Conservation (phyloP, 345 rosid genomes). For the Zanthoxylum bungeanum region DNA sequence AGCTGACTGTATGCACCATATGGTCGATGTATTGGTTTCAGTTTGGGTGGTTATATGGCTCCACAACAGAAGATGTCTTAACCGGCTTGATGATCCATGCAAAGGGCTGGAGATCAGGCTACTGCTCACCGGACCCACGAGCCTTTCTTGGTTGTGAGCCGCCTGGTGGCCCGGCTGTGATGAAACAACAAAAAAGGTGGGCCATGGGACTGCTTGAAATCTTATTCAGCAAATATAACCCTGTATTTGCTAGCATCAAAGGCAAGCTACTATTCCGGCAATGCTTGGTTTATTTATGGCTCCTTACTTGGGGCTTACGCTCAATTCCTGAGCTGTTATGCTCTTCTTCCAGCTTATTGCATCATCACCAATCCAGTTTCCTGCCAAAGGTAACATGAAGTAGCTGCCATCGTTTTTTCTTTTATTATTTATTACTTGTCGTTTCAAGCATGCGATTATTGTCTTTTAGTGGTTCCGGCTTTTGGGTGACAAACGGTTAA, state of each 20-base stretch:
- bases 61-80: slow-evolving; percentile 48
- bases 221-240: slow-evolving; percentile 36
- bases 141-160: slow-evolving; percentile 70
- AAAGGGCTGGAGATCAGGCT: slow-evolving; percentile 48
- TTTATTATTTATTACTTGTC: too few relatives aligned
- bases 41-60: slow-evolving; percentile 69
- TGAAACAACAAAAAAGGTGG: slow-evolving; percentile 69
- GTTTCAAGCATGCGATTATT: too few relatives aligned
- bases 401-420: too few relatives aligned
- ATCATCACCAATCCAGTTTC: slow-evolving; percentile 53
- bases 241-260: slow-evolving; percentile 22
- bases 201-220: slow-evolving; percentile 55
- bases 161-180: slow-evolving; percentile 23
- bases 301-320: slow-evolving; percentile 35
- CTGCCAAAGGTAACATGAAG: slow-evolving; percentile 78
- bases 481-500: too few relatives aligned
- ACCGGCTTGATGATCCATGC: slow-evolving; percentile 52
- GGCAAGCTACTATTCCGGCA: slow-evolving; percentile 46
- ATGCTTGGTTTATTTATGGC: slow-evolving; percentile 31
- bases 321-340: slow-evolving; percentile 63
- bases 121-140: slow-evolving; percentile 29
- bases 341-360: slow-evolving; percentile 55
- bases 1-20: too few relatives aligned
- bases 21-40: too few relatives aligned
- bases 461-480: too few relatives aligned